These are phyloP conservation scores for Phyllosticta ampelicida DNA, from an alignment of 2,329 filamentous ascomycete genomes.

Conservation along the genomic window DNA sequence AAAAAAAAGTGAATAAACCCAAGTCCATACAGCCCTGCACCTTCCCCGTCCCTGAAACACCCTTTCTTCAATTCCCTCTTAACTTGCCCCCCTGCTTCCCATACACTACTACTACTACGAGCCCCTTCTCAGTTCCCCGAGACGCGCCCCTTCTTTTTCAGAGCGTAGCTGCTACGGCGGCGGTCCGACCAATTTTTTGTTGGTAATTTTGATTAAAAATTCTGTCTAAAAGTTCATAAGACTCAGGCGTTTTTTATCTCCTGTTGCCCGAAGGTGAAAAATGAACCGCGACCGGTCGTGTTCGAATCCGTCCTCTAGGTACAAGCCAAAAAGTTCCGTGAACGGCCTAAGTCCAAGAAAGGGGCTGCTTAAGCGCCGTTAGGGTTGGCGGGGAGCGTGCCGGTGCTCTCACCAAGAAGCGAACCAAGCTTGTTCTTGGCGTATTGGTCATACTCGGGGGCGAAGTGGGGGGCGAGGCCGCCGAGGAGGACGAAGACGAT, in stretches of 20 bases:
- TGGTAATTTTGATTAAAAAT: not conserved
- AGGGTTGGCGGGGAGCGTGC: slow-evolving; percentile 10
- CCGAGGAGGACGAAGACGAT: slow-evolving; percentile 60
- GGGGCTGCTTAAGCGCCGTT: slow-evolving; percentile 5
- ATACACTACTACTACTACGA: not conserved
- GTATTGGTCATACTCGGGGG: slow-evolving; percentile 26
- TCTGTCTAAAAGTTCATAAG: not conserved
- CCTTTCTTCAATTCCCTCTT: not conserved
- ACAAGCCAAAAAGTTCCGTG: not conserved
- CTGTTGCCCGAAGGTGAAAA: not conserved
- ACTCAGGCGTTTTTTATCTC: not conserved
- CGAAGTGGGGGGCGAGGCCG: slow-evolving; percentile 30
- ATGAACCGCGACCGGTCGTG: not conserved
- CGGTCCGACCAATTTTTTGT: not conserved
- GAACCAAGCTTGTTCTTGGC: slow-evolving; percentile 25
- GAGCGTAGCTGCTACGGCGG: not conserved
- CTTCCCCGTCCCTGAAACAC: not conserved
- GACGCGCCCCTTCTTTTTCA: not conserved
- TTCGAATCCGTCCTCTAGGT: not conserved
- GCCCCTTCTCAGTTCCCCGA: not conserved
- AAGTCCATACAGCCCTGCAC: not conserved
- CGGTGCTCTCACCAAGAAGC: slow-evolving; percentile 21
- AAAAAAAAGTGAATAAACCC: not conserved
- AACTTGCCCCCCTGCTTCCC: not conserved
- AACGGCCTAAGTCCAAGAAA: not conserved